A percentile compares a stretch with the other conserved stretches of the same genome.
Evolutionary conservation across 2,329 filamentous ascomycete genomes (phyloP).

Genomic region (Paecilomyces sp.): DNA sequence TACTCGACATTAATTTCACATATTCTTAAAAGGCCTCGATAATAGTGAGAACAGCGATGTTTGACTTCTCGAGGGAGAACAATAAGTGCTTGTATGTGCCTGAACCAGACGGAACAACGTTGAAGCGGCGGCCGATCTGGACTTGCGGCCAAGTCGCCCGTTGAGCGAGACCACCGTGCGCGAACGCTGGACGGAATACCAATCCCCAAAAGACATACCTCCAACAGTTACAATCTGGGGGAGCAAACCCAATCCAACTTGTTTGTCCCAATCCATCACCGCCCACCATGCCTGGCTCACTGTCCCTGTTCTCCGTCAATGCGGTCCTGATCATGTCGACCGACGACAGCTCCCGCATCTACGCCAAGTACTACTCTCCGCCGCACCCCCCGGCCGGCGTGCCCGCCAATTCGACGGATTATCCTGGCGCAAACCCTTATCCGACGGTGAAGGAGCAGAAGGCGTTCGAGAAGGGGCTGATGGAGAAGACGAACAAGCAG

Average conservation of each 20-base stretch:
- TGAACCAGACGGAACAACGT: slow-evolving; percentile 17
- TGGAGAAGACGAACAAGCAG: slow-evolving; percentile 95
- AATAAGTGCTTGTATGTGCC: neutral
- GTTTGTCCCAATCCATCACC: slow-evolving; percentile 1
- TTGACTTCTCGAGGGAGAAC: neutral
- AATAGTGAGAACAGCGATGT: neutral
- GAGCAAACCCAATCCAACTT: neutral
- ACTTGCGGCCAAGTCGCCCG: neutral
- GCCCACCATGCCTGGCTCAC: slow-evolving; percentile 60
- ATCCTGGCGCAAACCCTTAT: slow-evolving; percentile 68
- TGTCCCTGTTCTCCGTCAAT: slow-evolving; percentile 70
- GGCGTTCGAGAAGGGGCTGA: slow-evolving; percentile 88
- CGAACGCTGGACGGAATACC: slow-evolving; percentile 15
- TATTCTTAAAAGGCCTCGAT: neutral
- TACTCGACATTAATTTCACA: too few relatives aligned
- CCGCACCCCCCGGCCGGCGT: slow-evolving; percentile 59
- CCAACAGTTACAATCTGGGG: neutral
- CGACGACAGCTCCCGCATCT: slow-evolving; percentile 85
- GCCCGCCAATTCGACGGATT: slow-evolving; percentile 49
- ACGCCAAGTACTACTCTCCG: slow-evolving; percentile 84
- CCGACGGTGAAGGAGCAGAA: slow-evolving; percentile 88
- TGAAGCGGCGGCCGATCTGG: slow-evolving; percentile 9
- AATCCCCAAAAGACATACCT: neutral
- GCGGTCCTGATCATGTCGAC: slow-evolving; percentile 72
- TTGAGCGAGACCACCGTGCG: slow-evolving; percentile 5